These are phyloP conservation scores for Eragrostis tef DNA, from an alignment of 202 grass and related monocot species.

Conservation along the genomic window DNA sequence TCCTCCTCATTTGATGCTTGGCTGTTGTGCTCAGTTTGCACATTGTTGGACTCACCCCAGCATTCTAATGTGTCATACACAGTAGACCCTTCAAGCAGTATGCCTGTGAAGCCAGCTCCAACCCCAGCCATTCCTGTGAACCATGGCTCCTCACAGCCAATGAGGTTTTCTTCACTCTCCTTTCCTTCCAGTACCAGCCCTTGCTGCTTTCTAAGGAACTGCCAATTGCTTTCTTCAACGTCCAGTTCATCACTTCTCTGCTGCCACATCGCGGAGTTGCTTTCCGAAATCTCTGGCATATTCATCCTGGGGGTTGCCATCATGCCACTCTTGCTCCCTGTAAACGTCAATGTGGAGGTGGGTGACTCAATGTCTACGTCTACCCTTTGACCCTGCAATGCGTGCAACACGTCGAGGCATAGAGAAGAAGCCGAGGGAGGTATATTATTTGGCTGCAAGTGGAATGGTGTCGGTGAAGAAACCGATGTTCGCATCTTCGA, in stretches of 20 bases:
- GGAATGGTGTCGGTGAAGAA: slow-evolving; percentile 32
- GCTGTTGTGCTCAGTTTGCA: slow-evolving; percentile 42
- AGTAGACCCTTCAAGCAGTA: slow-evolving; percentile 65
- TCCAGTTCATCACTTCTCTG: slow-evolving; percentile 47
- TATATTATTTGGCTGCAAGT: slow-evolving; percentile 8
- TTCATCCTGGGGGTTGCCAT: slow-evolving; percentile 42
- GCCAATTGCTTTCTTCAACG: slow-evolving; percentile 60
- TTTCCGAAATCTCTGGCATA: slow-evolving; percentile 29
- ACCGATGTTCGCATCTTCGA: slow-evolving; percentile 55
- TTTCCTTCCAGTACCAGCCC: slow-evolving; percentile 42
- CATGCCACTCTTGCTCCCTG: slow-evolving; percentile 51
- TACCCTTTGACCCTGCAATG: slow-evolving; percentile 59
- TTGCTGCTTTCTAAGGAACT: slow-evolving; percentile 68
- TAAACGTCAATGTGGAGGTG: slow-evolving; percentile 80
- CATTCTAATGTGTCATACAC: slow-evolving; percentile 60
- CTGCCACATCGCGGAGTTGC: slow-evolving; percentile 39
- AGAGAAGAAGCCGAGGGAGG: slow-evolving; percentile 40
- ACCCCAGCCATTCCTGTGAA: slow-evolving; percentile 47
- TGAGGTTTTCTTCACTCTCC: slow-evolving; percentile 51
- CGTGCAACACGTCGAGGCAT: slow-evolving; percentile 60
- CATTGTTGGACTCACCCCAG: slow-evolving; percentile 67
- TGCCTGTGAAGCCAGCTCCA: slow-evolving; percentile 59
- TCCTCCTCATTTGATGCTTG: slow-evolving; percentile 66
- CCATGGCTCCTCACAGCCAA: slow-evolving; percentile 62
- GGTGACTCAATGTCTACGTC: slow-evolving; percentile 90